Base-by-base conservation (phyloP, 306 rosid species). In the Cicer chorassanicum region DNA sequence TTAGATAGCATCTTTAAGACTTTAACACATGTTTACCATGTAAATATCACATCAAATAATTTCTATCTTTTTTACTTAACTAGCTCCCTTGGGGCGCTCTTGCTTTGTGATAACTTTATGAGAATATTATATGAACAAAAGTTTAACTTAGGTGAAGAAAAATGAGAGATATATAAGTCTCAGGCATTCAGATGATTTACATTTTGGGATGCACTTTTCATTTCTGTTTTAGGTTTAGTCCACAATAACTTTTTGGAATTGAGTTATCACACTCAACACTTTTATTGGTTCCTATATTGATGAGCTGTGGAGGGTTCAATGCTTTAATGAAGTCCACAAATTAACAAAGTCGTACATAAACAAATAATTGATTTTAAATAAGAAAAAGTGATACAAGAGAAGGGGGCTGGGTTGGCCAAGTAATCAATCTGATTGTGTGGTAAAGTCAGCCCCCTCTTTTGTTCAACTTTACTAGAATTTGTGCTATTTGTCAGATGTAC, bases 341-440 rank as follows among this genome's bases (percentile, higher is more conserved):
- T 41, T 15, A 29, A 1, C 10, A 50, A 41, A 15, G 50, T 16
- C 11, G 8, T 18, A 4, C 14, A 21, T 56, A 10, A 24, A 21
- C 63, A 56, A 21, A 56, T 6, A 21, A 56, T 56, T 56, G 38
- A 56, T 56, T 21, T 50, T 56, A 21, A 9, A 1, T 13, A 21
- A 56, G 63, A 56, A 21, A 56, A 21, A 21, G 29, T 63, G 38
- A 64, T 64, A 41, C 70, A 16, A 64, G 68, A 15, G 6, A 63
- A 39, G 87, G 90, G 87, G 87, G 82, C 74, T 86, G 86, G 84
- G 84, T 84, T 84, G 84, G 79, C 79, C 80, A 70, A 55, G 81
- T 50, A 59, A 42, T 85, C 73, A 68, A 68, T 66, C 54, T 68
- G 74, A 78, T 68, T 79, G 77, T 68, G 74, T 68, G 83, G 83